These are phyloP conservation scores for Coleophoma eucalyptorum DNA, from an alignment of 2,329 filamentous ascomycete species.

Conservation along the genomic window DNA sequence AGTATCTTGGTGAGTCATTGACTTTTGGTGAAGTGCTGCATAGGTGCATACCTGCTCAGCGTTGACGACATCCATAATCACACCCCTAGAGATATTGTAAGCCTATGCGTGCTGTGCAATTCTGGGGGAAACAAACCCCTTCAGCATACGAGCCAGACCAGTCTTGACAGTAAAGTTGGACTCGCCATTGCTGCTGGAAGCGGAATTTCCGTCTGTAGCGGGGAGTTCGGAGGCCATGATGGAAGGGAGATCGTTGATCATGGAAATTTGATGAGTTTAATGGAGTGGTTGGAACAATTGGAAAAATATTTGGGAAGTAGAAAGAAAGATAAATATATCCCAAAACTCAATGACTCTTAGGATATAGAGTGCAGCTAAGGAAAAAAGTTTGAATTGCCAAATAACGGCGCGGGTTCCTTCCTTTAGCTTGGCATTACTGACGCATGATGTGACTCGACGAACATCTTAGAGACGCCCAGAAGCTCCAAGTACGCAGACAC, in stretches of 20 bases:
- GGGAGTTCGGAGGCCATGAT: slow-evolving; percentile 38
- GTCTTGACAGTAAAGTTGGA: slow-evolving; percentile 82
- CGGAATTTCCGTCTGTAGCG: slow-evolving; percentile 18
- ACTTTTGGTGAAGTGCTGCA: background rate
- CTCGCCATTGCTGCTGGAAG: slow-evolving; percentile 11
- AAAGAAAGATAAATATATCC: background rate
- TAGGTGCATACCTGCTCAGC: slow-evolving; percentile 62
- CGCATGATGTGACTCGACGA: no score
- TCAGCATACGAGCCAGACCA: slow-evolving; percentile 94
- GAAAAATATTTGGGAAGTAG: background rate
- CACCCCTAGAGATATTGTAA: slow-evolving; percentile 48
- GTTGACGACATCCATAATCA: slow-evolving; percentile 99
- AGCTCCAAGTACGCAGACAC: no score
- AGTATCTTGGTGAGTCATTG: slow-evolving; percentile 9
- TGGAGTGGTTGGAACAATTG: no score
- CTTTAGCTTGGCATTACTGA: no score
- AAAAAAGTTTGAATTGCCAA: no score
- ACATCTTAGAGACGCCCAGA: no score
- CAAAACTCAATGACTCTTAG: no score
- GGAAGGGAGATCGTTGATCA: slow-evolving; percentile 17
- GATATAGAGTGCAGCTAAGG: no score
- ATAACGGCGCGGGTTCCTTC: no score
- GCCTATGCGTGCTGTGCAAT: background rate
- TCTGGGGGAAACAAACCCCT: slow-evolving; percentile 49
- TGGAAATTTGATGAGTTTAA: slow-evolving; percentile 3